Evolutionary conservation across 1,284 basidiomycete species (phyloP), one percentile per base, ranked within the genome.

Genomic region (Naganishia liquefaciens): DNA sequence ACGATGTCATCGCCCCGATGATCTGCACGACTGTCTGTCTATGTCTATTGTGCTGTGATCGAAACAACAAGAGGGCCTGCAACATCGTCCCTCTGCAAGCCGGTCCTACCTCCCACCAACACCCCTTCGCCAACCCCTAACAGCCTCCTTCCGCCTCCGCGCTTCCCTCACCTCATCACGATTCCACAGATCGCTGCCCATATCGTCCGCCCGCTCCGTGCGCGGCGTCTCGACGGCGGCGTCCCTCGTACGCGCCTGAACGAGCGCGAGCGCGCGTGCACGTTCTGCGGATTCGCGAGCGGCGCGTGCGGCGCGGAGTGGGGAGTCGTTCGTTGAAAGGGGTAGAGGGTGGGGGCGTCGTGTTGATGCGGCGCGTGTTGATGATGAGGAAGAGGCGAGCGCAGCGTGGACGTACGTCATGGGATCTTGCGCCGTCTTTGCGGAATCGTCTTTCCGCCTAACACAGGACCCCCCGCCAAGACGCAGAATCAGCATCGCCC

Each of bases 371-470:
- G 54, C 52, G 42, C 42, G 51, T 44, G 60, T 28, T 49, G 30
- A 51, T 17, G 11, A 51, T 19, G 65, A 46, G 44, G 47, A n/a
- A 9, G 55, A 46, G 13, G 64, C 43, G 52, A 69, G 28, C 60
- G 68, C 54, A 39, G 64, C 46, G 58, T 69, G 52, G 65, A 79
- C 72, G 27, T 72, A 68, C 2, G 75, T 74, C 28, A 79, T 69
- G 0, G 79, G 77, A 62, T 79, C 76, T 40, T 76, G 67, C 3
- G 74, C 72, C 5, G 65, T 55, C 55, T 78, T 79, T 11, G 72
- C 68, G 7, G 72, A 55, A 10, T 69, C 72, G 28, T 80, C 77
- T 70, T 75, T 75, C n/a, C 77, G 73, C 54, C 76, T 79, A 61
- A 3, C 30, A 25, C 27, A 28, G 9, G 33, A 2, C 33, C 33